Base-by-base conservation (phyloP, 352 stramenopile genomes). In the Globisporangium mamillatum region DNA sequence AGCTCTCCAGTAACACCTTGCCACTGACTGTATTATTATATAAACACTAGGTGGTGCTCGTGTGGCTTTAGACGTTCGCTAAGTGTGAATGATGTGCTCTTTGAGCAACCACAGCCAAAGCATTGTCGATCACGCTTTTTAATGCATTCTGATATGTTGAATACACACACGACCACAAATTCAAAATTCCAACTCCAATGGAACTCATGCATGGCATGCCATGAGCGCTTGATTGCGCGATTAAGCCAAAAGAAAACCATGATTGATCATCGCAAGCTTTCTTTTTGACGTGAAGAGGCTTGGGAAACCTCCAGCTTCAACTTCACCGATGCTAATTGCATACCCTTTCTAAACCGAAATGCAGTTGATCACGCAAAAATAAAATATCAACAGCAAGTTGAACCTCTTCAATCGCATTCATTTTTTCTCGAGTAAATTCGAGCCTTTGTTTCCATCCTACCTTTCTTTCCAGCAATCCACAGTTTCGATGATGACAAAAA, bases 401-500 rank as follows among this genome's bases (percentile, higher is more conserved):
- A 32, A 36, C 52, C 9, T 57, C 24, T 20, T 6, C 0, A 34
- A 16, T 29, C 34, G 52, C 46, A 53, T 53, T 5, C 18, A 14
- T 1, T 6, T 0, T 14, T 53, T 25, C 46, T n/a, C 46, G 5
- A 48, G 38, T 16, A 44, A 18, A 48, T 48, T 50, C 41, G 16
- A n/a, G 7, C 41, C 16, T 50, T 50, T 50, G 9, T 44, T 46
- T 3, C n/a, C 29, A 10, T 61, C 48, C 55, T 27, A 27, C 27
- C 55, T 10, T 46, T 27, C 48, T 55, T 55, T 61, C 55, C 29
- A 61, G 55, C 29, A 46, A 46, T 27, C 29, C 29, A 61, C 55
- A 46, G 55, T 61, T 61, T 61, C 55, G 55, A 61, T 27, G 55
- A 61, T 61, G 55, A 46, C 55, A 38, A 60, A 41, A 38, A 27